These are phyloP conservation scores for Keithomyces neogunnii DNA, from an alignment of 2,329 filamentous ascomycete species.

Conservation along the genomic window DNA sequence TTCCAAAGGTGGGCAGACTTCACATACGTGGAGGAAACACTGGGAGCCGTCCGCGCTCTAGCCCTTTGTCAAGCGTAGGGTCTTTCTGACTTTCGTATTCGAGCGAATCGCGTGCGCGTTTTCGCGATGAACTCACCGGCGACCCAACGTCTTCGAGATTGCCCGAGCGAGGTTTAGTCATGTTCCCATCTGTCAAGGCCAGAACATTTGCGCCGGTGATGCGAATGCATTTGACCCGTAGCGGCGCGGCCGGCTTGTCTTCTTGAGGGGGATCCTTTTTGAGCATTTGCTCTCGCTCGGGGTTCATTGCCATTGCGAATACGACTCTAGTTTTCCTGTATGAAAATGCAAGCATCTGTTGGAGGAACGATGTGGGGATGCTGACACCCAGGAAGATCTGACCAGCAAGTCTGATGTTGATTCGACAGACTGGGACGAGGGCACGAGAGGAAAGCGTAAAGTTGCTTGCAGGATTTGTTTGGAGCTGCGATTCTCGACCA, in stretches of 20 bases:
- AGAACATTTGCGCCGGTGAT: conserved; percentile 6
- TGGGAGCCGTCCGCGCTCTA: background rate
- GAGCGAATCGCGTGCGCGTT: background rate
- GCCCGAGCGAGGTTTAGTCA: background rate
- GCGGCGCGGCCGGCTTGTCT: background rate
- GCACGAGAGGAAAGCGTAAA: too few relatives aligned
- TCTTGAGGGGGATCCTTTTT: conserved; percentile 6
- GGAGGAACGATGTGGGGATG: too few relatives aligned
- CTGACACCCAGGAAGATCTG: too few relatives aligned
- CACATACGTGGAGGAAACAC: conserved; percentile 2
- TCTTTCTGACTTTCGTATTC: background rate
- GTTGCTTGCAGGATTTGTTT: too few relatives aligned
- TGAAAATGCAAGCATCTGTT: too few relatives aligned
- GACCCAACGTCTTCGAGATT: background rate
- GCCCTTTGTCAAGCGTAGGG: background rate
- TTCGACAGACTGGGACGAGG: too few relatives aligned
- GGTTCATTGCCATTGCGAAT: conserved; percentile 14
- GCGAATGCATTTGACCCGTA: background rate
- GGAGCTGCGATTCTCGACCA: too few relatives aligned
- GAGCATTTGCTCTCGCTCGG: conserved; percentile 18
- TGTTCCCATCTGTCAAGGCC: background rate
- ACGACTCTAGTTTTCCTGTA: too few relatives aligned
- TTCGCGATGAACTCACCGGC: background rate
- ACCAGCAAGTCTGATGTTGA: too few relatives aligned
- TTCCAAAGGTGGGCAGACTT: background rate